Conservation (phyloP, 2,329 filamentous ascomycete genomes). For the Sphaerulina populicola region DNA sequence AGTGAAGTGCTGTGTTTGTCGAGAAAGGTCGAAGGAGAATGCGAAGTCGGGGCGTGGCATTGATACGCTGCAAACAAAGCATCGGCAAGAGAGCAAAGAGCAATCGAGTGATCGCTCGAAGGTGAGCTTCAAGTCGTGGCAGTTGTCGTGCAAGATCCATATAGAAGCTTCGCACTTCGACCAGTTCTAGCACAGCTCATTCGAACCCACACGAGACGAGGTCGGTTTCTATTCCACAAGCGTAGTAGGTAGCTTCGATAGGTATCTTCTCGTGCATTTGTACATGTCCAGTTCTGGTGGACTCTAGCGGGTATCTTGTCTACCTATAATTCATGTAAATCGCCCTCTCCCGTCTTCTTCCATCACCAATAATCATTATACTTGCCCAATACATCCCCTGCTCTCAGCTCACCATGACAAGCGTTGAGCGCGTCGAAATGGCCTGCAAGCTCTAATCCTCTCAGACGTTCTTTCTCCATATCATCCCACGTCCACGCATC, state of each 20-base stretch:
- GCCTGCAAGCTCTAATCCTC: slow-evolving; percentile 48
- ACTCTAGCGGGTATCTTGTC: background rate
- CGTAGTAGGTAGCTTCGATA: background rate
- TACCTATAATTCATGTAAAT: background rate
- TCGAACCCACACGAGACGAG: too few species aligned
- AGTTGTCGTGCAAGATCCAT: too few species aligned
- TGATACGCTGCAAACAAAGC: background rate
- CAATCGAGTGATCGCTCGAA: background rate
- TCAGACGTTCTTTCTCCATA: slow-evolving; percentile 50
- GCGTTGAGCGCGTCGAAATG: slow-evolving; percentile 49
- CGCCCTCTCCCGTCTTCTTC: background rate
- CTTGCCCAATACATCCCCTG: slow-evolving; percentile 39
- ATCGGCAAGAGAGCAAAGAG: background rate
- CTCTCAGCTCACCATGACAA: slow-evolving; percentile 46
- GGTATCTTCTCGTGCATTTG: background rate
- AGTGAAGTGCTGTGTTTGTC: background rate
- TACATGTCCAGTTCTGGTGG: background rate
- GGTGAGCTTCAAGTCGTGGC: background rate
- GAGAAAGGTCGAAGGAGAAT: background rate
- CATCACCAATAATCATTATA: slow-evolving; percentile 28
- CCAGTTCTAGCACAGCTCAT: too few species aligned
- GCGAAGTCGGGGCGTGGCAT: background rate
- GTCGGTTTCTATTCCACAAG: background rate
- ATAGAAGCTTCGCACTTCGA: too few species aligned
- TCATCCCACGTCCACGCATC: slow-evolving; percentile 53